Evolutionary conservation across 2,329 filamentous ascomycete species (phyloP).

Genomic region (Rhexocercosporidium sp.): DNA sequence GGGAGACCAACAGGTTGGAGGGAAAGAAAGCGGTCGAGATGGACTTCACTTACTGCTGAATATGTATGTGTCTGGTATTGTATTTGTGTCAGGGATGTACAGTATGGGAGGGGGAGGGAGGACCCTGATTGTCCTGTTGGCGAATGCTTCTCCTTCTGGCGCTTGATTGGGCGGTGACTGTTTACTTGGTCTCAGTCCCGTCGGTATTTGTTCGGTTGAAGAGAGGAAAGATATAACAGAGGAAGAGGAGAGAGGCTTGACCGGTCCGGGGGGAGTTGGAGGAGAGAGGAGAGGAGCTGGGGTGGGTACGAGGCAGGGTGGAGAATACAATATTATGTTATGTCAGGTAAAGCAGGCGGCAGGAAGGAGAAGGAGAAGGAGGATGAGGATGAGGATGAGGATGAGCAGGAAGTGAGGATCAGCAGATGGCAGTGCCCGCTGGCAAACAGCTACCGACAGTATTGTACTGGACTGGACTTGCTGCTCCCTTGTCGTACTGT

Average conservation of each 20-base stretch:
- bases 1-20: background rate
- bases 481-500: background rate
- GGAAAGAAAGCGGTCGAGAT: background rate
- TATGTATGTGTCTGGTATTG: background rate
- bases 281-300: too few species aligned
- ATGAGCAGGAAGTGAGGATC: too few species aligned
- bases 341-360: background rate
- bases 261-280: background rate
- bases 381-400: too few species aligned
- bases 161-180: slow-evolving; percentile 11
- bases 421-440: too few species aligned
- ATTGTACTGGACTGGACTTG: too few species aligned
- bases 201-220: background rate
- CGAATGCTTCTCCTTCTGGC: background rate
- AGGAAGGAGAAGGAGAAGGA: background rate
- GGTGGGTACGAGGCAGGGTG: too few species aligned
- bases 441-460: too few species aligned
- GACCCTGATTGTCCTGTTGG: background rate
- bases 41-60: background rate
- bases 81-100: slow-evolving; percentile 5
- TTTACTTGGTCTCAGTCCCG: background rate
- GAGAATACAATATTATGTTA: too few species aligned
- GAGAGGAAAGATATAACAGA: too few species aligned
- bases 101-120: background rate
- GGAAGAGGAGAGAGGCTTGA: too few species aligned